Base-by-base conservation (phyloP, 805 yeast genomes). In the Kluyveromyces lactis region DNA sequence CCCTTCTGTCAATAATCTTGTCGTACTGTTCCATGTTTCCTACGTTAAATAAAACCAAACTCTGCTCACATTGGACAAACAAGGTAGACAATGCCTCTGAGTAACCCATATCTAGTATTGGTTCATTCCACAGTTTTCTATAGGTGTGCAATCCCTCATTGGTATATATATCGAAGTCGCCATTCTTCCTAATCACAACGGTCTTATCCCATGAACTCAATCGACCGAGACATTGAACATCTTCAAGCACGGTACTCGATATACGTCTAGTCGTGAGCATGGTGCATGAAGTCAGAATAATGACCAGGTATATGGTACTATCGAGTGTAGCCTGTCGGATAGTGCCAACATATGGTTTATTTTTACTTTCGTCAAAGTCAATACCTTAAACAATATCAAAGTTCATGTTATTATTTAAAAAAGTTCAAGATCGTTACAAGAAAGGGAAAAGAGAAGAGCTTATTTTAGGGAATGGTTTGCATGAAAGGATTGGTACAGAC, bases 11-110 rank as follows among this genome's bases (percentile, higher is more conserved):
- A 12, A 51, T 45, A 8, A 60, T 50, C 40, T 49, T 46, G 39
- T 60, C 64, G 43, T 53, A 60, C n/a, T 51, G 47, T 24, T 51
- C 55, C 40, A 60, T 42, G 36, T 58, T 60, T 2, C 56, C 45
- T 36, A 59, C 49, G 39, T 56, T 58, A 19, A 58, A 42, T 23
- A 60, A 30, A 3, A 51, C 43, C 2, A 58, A 37, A 10, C 48
- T 45, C 30, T 48, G 52, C 15, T 50, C 50, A 37, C 55, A 53
- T 36, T 48, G 46, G 5, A 53, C 55, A 39, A 60, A 57, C 1
- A 60, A 50, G 1, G 62, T 60, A 1, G 52, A 46, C 18, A 60
- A 35, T 17, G 43, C 48, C 15, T 47, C 44, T 2, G 60, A 49
- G 34, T 34, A 26, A 6, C 29, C 18, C 3, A 18, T 26, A 17